Conservation (phyloP, 2,329 filamentous ascomycete genomes). For the Elsinoe perseae region DNA sequence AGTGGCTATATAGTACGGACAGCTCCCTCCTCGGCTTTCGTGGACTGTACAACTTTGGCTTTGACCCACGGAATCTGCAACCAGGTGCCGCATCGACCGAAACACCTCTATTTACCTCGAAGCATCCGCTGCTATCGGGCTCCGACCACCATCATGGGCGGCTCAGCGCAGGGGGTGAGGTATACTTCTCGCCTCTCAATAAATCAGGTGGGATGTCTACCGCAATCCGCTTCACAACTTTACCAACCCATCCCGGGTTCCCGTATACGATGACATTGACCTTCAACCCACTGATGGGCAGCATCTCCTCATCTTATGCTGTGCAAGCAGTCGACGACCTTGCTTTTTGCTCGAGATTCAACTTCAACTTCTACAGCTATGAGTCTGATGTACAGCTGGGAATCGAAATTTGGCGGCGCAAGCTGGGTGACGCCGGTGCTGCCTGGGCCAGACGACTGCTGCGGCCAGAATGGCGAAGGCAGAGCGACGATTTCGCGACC, state of each 20-base stretch:
- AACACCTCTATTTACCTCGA: conserved; percentile 20
- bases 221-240: conserved; percentile 79
- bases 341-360: conserved; percentile 81
- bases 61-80: conserved; percentile 47
- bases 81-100: not conserved
- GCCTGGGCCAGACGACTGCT: conserved; percentile 40
- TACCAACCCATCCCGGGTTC: conserved; percentile 72
- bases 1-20: conserved; percentile 87
- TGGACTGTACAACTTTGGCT: conserved; percentile 90
- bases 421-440: conserved; percentile 30
- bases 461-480: conserved; percentile 34
- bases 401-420: conserved; percentile 78
- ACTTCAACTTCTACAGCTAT: conserved; percentile 98
- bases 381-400: conserved; percentile 90
- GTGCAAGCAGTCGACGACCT: conserved; percentile 77
- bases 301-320: conserved; percentile 82
- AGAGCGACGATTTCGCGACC: conserved; percentile 5
- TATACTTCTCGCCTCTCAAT: conserved; percentile 92
- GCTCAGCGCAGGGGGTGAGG: conserved; percentile 83
- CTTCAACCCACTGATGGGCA: conserved; percentile 89
- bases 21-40: conserved; percentile 80
- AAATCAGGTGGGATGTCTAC: conserved; percentile 88
- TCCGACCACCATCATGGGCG: conserved; percentile 63
- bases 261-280: conserved; percentile 91
- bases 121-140: conserved; percentile 22